These are phyloP conservation scores for Cinchona pubescens DNA, from an alignment of 257 asterid species.

Conservation along the genomic window DNA sequence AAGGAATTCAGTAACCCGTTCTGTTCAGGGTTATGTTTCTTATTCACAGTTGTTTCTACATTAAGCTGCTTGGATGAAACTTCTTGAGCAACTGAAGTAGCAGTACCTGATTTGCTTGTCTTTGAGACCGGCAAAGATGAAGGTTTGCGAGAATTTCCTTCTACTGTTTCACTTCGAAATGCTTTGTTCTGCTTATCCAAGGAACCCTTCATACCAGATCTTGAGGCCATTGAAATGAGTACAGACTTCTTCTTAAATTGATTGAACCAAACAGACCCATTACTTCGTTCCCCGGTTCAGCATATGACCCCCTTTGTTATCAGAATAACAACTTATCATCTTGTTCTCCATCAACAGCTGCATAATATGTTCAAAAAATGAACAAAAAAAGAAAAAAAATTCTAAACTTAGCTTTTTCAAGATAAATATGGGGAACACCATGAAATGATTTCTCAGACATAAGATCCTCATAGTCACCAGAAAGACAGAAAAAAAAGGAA, in stretches of 20 bases:
- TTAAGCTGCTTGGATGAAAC: conserved; percentile 18
- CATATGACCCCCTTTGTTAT: conserved; percentile 20
- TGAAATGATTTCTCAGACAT: not conserved
- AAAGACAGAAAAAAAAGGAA: conserved; percentile 2
- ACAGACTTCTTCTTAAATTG: conserved; percentile 13
- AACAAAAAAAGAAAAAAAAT: conserved; percentile 3
- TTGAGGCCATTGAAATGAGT: conserved; percentile 57
- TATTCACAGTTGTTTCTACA: conserved; percentile 17
- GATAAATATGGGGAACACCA: not conserved
- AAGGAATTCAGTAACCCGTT: conserved; percentile 13
- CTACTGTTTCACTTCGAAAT: conserved; percentile 33
- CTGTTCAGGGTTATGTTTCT: conserved; percentile 20
- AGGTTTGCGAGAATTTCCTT: conserved; percentile 36
- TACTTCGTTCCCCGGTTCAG: conserved; percentile 20
- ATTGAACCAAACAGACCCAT: conserved; percentile 15
- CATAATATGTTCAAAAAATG: not conserved
- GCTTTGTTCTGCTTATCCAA: conserved; percentile 38
- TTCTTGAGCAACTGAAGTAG: conserved; percentile 26
- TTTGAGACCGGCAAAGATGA: conserved; percentile 40
- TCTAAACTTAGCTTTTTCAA: conserved; percentile 5
- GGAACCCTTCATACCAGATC: conserved; percentile 47
- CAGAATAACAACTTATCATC: conserved; percentile 31
- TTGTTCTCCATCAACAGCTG: conserved; percentile 41
- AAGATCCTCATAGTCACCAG: not conserved
- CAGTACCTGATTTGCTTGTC: conserved; percentile 33